Conservation (phyloP, 2,329 filamentous ascomycete genomes). For the Teratosphaeria zuluensis region DNA sequence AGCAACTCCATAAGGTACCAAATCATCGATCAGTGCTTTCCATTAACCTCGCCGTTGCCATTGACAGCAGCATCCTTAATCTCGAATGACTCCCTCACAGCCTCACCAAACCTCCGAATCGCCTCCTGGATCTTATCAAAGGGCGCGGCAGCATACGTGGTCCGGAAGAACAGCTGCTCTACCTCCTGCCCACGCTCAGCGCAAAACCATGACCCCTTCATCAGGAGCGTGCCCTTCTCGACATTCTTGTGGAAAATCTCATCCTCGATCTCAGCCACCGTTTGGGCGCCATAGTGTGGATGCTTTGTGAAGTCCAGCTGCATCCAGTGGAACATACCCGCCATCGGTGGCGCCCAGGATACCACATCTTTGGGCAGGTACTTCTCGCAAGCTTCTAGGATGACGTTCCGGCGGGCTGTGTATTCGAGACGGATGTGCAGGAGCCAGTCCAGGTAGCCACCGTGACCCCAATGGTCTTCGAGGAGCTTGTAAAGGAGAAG, state of each 20-base stretch:
- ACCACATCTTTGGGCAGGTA: slow-evolving; percentile 65
- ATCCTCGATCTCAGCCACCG: slow-evolving; percentile 63
- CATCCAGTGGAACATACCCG: slow-evolving; percentile 93
- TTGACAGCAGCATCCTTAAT: background rate
- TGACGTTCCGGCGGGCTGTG: slow-evolving; percentile 63
- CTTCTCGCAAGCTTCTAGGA: slow-evolving; percentile 71
- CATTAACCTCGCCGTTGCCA: background rate
- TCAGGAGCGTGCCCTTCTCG: slow-evolving; percentile 67
- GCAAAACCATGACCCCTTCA: slow-evolving; percentile 83
- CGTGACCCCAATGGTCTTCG: slow-evolving; percentile 89
- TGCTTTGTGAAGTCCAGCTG: slow-evolving; percentile 58
- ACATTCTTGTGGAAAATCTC: slow-evolving; percentile 74
- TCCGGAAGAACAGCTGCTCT: slow-evolving; percentile 68
- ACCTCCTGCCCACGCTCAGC: slow-evolving; percentile 55
- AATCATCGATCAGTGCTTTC: background rate
- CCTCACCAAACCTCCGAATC: slow-evolving; percentile 58
- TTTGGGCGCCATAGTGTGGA: slow-evolving; percentile 45
- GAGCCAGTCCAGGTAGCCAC: slow-evolving; percentile 82
- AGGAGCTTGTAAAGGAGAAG: slow-evolving; percentile 78
- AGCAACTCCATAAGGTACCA: slow-evolving; percentile 19
- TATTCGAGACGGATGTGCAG: slow-evolving; percentile 74
- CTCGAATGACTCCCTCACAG: slow-evolving; percentile 55
- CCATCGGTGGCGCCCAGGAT: slow-evolving; percentile 67
- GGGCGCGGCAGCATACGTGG: slow-evolving; percentile 76
- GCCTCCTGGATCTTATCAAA: slow-evolving; percentile 42